These are phyloP conservation scores for Neckera pumila DNA, from an alignment of 225 moss, liverwort and hornwort genomes.

Conservation along the genomic window DNA sequence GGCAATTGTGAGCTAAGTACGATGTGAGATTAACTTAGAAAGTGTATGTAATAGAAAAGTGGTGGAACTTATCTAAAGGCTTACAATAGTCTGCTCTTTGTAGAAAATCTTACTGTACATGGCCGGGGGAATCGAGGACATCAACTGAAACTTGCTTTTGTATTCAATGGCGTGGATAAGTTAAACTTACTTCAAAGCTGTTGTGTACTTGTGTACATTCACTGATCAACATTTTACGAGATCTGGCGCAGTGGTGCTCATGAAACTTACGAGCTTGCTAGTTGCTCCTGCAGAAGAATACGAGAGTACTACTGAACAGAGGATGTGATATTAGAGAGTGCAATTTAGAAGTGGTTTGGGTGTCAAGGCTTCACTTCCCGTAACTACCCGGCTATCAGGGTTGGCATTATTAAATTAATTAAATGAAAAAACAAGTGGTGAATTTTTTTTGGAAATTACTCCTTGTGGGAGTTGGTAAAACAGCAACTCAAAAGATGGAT, in stretches of 20 bases:
- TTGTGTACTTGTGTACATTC: not conserved
- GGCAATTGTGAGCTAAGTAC: not conserved
- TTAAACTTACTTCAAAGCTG: not conserved
- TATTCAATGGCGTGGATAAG: not conserved
- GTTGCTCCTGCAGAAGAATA: not conserved
- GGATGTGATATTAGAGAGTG: not conserved
- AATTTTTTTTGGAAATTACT: no score
- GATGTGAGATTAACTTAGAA: not conserved
- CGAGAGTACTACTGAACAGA: not conserved
- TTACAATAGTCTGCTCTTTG: not conserved
- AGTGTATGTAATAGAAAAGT: not conserved
- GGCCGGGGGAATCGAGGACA: not conserved
- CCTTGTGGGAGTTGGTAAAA: not conserved
- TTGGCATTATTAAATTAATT: not conserved
- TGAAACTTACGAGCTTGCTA: not conserved
- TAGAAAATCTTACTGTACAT: not conserved
- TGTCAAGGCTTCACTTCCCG: not conserved
- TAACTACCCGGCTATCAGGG: not conserved
- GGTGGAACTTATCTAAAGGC: not conserved
- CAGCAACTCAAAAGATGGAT: no score
- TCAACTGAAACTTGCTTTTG: not conserved
- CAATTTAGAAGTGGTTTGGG: not conserved
- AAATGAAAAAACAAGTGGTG: not conserved
- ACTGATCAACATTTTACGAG: not conserved
- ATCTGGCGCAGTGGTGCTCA: not conserved